A percentile compares a stretch with the other conserved stretches of the same genome.
phyloP scores from a whole-genome alignment of 331 rosid genomes.

The Quercus tomentella region DNA sequence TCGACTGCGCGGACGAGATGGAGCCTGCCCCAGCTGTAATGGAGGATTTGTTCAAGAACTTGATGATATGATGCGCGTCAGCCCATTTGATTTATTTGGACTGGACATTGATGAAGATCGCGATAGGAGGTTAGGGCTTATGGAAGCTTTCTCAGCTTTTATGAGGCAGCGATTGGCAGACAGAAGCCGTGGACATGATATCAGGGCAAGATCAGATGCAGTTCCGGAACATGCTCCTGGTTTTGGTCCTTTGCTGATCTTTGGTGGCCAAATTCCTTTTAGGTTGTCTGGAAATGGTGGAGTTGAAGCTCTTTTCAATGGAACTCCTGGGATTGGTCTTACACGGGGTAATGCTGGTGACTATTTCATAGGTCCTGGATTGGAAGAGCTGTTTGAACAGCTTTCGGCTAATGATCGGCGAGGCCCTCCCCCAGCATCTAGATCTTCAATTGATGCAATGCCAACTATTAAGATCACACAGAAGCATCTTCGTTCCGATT shows the following conservation, averaged over 20 bases:
- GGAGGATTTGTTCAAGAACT: conserved; percentile 72
- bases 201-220: conserved; percentile 40
- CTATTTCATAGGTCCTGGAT: conserved; percentile 76
- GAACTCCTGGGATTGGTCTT: conserved; percentile 59
- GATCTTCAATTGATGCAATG: conserved; percentile 62
- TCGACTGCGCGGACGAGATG: conserved; percentile 37
- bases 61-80: conserved; percentile 41
- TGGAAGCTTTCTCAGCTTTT: conserved; percentile 55
- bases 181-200: conserved; percentile 34
- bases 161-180: conserved; percentile 54
- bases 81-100: conserved; percentile 43
- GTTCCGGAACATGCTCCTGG: conserved; percentile 42
- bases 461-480: conserved; percentile 54
- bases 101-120: conserved; percentile 32
- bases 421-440: conserved; percentile 71
- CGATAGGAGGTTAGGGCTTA: conserved; percentile 34
- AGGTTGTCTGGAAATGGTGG: conserved; percentile 55
- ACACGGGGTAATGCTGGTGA: conserved; percentile 58
- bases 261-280: conserved; percentile 68
- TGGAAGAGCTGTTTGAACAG: conserved; percentile 75
- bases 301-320: conserved; percentile 61
- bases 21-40: conserved; percentile 48
- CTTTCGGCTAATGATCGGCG: conserved; percentile 56
- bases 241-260: conserved; percentile 55
- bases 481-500: conserved; percentile 65